These are phyloP conservation scores for Perkinsus chesapeaki DNA, from an alignment of 169 alveolate species.

Conservation along the genomic window DNA sequence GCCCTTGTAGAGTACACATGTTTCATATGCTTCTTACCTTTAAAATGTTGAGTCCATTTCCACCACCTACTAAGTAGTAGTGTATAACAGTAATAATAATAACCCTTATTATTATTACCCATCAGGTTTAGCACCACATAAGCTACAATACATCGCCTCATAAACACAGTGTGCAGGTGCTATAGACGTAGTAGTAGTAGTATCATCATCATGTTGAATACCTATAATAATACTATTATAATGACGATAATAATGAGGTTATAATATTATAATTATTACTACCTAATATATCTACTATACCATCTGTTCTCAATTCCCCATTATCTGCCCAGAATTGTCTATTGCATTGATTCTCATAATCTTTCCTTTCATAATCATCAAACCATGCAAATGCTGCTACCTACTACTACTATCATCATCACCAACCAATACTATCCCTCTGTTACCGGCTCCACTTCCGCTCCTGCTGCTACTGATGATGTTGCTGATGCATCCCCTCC, in stretches of 20 bases:
- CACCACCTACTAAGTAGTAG: neutral
- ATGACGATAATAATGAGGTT: neutral
- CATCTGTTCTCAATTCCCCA: neutral
- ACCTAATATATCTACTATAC: neutral
- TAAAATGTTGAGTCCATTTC: neutral
- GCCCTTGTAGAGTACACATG: neutral
- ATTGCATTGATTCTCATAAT: neutral
- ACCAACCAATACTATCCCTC: no score
- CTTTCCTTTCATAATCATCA: neutral
- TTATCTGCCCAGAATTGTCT: neutral
- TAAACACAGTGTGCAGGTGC: neutral
- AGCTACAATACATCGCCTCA: neutral
- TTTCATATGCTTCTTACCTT: neutral
- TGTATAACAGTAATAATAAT: neutral
- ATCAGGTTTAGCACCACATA: neutral
- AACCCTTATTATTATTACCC: neutral
- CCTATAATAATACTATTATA: no score
- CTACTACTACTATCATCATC: neutral
- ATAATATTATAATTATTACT: neutral
- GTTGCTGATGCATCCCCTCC: no score
- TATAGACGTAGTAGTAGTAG: no score
- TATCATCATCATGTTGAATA: no score
- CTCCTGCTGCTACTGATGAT: no score
- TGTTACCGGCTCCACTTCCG: no score
- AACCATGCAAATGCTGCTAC: neutral